Percentiles rank a stretch among this genome's conserved stretches.
phyloP scores from a whole-genome alignment of 495 filamentous ascomycete species.

The Penicillium manginii region DNA sequence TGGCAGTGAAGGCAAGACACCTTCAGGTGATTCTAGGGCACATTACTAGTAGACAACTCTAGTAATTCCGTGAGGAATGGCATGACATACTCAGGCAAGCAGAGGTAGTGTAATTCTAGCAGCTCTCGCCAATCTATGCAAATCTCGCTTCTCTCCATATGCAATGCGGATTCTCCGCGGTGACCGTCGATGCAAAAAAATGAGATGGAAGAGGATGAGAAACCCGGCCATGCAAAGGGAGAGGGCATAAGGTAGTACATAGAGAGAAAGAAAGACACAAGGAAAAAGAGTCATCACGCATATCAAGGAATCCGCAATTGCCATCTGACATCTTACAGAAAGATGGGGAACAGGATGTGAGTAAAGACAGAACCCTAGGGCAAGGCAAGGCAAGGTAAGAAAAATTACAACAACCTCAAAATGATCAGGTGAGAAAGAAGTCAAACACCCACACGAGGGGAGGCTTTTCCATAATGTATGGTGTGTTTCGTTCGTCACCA shows the following conservation, averaged over 20 bases:
- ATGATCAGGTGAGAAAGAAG: not conserved
- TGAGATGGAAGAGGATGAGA: slow-evolving; percentile 2
- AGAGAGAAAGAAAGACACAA: not conserved
- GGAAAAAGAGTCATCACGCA: slow-evolving; percentile 9
- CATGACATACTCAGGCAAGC: not conserved
- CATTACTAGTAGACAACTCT: too few species aligned
- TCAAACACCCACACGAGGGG: not conserved
- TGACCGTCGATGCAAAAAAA: slow-evolving; percentile 8
- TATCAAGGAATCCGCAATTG: slow-evolving; percentile 1
- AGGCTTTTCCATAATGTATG: slow-evolving; percentile 4
- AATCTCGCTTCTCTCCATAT: slow-evolving; percentile 13
- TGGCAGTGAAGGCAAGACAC: too few species aligned
- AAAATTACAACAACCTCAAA: not conserved
- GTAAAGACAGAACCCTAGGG: not conserved
- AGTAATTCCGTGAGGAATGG: too few species aligned
- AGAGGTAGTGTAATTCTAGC: not conserved
- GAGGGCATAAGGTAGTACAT: not conserved
- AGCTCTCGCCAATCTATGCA: slow-evolving; percentile 14
- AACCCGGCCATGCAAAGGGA: slow-evolving; percentile 7
- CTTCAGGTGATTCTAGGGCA: too few species aligned
- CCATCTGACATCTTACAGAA: slow-evolving; percentile 2
- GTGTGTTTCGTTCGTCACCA: slow-evolving; percentile 5
- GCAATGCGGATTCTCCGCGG: slow-evolving; percentile 11
- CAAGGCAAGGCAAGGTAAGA: not conserved
- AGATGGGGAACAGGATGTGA: not conserved